Base-by-base conservation (phyloP, 495 filamentous ascomycete genomes). In the Pseudomonodictys pantanalensis region DNA sequence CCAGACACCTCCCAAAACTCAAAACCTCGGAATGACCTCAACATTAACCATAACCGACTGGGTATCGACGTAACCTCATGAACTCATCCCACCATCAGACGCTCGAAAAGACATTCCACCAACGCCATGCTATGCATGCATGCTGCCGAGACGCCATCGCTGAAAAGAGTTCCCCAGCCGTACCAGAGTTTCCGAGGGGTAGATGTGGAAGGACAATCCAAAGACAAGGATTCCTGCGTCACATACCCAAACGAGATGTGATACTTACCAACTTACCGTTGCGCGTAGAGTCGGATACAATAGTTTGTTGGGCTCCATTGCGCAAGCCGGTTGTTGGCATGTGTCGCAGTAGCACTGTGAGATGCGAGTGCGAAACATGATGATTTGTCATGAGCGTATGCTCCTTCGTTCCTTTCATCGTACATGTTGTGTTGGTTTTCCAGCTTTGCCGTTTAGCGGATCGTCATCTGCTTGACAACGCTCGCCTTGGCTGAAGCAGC, bases 401-500 rank as follows among this genome's bases (percentile, higher is more conserved):
- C 62, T 60, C 50, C 35, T 25, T 48, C 30, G 33, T 6, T 43
- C 29, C 22, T 55, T 18, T 38, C 17, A 7, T 46, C 26, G 43
- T 39, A 28, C 35, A 8, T 49, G 26, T 29, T 38, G 39, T 9
- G 29, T 12, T 44, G n/a, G 24, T 22, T 8, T 9, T 18, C 22
- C 23, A 6, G n/a, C 41, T 30, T 28, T 42, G n/a, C 9, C 7
- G 9, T 65, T 79, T 86, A 97, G 56, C 92, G 89, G 72, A 97
- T 97, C 48, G 93, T 97, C 90, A 96, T 95, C 73, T 91, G 89
- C 83, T 96, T 96, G 68, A 82, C 83, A 81, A 96, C 86, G 62
- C 87, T 85, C 15, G 79, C 80, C 65, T 86, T 87, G 56, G 81
- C 80, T 18, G 79, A 78, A 33, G 85, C 78, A 50, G 78, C 72